Conservation (phyloP, 371 early-diverging fungal species). For the Haplosporangium sp. region DNA sequence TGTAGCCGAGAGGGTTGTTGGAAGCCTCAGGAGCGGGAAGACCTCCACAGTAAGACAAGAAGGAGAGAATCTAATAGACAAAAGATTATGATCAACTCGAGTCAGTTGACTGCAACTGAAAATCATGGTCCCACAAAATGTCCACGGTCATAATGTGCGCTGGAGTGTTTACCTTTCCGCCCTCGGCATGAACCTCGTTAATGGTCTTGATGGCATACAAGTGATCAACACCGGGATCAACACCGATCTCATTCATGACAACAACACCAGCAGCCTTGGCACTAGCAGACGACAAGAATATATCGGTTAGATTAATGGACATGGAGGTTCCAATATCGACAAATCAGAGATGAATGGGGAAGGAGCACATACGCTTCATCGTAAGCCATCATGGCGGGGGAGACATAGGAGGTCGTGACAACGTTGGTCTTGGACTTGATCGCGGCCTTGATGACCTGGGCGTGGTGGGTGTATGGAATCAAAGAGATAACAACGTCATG, state of each 20-base stretch:
- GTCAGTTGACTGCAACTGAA: neutral
- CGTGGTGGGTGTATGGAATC: slow-evolving; percentile 91
- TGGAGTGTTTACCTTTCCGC: slow-evolving; percentile 78
- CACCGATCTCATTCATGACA: slow-evolving; percentile 93
- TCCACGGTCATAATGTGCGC: too few species aligned
- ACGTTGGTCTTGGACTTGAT: slow-evolving; percentile 85
- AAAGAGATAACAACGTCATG: slow-evolving; percentile 88
- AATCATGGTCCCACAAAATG: too few species aligned
- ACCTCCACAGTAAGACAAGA: slow-evolving; percentile 98
- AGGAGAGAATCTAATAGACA: slow-evolving; percentile 71
- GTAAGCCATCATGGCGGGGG: slow-evolving; percentile 86
- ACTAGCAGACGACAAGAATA: slow-evolving; percentile 42
- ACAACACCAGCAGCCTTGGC: slow-evolving; percentile 85
- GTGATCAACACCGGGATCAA: slow-evolving; percentile 97
- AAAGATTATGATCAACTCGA: neutral
- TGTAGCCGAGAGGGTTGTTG: slow-evolving; percentile 98
- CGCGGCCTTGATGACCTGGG: slow-evolving; percentile 86
- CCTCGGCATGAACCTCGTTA: slow-evolving; percentile 86
- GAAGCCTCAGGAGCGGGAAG: slow-evolving; percentile 98
- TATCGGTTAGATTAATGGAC: neutral
- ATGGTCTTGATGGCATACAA: slow-evolving; percentile 89
- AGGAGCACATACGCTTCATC: slow-evolving; percentile 74
- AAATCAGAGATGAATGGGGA: neutral
- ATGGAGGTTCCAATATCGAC: too few species aligned
- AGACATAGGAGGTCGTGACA: slow-evolving; percentile 93